Base-by-base conservation (phyloP, 768 basidiomycete species). In the Coprinellus micaceus region DNA sequence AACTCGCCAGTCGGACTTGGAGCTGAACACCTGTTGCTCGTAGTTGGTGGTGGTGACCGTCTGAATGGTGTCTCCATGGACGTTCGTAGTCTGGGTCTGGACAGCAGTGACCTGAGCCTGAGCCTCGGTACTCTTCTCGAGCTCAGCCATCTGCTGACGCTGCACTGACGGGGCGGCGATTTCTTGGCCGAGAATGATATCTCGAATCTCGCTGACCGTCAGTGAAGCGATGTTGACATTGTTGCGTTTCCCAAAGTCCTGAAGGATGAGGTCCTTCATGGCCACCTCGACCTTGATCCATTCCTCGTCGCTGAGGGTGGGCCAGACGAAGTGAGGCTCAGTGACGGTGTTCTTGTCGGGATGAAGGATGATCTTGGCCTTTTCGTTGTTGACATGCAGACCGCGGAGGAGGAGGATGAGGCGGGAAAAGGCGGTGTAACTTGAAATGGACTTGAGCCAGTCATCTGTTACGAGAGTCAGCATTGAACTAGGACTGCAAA, bases 261-360 rank as follows among this genome's bases (percentile, higher is more conserved):
- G 62, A 44, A 94, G 76, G 67, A 99, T 98, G 52, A 99, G 83
- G 62, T 98, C 97, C 71, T 97, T 98, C 80, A 99, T 87, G 0
- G 97, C 96, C 44, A 99, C 91, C 76, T 99, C 97, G 46, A 98
- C 96, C 71, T 96, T 94, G 73, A 99, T 96, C 96, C 96, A 98
- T 64, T 97, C 94, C 62, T 97, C 94, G 63, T 97, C 95, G 28
- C 76, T 76, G 56, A 98, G 77, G 1, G 93, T 88, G 10, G 96
- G 96, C 95, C 95, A 98, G 30, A 98, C 93, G 69, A 96, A 98
- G 73, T 98, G 95, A 39, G 94, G 89, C 70, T 98, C 93, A 2
- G 97, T 98, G 64, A 96, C 88, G 1, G 96, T 98, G 56, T 86
- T 88, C 74, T 97, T 96, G 77, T 98, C 95, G 0, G 97, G 97